These are phyloP conservation scores for Puccinia hordei DNA, from an alignment of 1,284 basidiomycete genomes.

Conservation along the genomic window DNA sequence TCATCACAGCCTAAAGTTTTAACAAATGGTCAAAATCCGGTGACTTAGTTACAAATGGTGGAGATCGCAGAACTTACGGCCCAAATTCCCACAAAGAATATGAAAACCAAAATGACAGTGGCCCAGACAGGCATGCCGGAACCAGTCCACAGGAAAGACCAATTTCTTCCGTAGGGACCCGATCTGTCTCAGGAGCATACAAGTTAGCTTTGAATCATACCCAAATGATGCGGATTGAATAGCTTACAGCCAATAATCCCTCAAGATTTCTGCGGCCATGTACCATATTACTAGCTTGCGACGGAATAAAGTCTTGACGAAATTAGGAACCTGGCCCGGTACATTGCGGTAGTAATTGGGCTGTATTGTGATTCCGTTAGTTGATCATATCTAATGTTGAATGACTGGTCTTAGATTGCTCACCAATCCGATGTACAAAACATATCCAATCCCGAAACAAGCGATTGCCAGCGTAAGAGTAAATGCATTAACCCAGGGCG, in stretches of 20 bases:
- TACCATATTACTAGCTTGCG: slow-evolving; percentile 83
- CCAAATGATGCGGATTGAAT: slow-evolving; percentile 50
- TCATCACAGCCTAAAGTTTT: slow-evolving; percentile 62
- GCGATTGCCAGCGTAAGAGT: slow-evolving; percentile 79
- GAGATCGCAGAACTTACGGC: slow-evolving; percentile 60
- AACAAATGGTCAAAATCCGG: neutral
- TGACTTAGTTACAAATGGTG: neutral
- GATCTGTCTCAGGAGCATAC: slow-evolving; percentile 16
- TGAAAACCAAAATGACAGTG: slow-evolving; percentile 73
- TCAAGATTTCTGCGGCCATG: slow-evolving; percentile 80
- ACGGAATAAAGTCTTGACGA: slow-evolving; percentile 80
- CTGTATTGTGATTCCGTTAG: neutral
- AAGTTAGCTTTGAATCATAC: neutral
- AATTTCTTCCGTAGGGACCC: slow-evolving; percentile 74
- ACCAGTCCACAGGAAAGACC: slow-evolving; percentile 87
- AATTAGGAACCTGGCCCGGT: slow-evolving; percentile 87
- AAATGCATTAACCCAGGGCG: slow-evolving; percentile 66
- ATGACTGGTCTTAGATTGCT: slow-evolving; percentile 60
- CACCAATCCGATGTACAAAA: slow-evolving; percentile 80
- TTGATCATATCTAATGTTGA: neutral
- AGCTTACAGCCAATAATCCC: slow-evolving; percentile 89
- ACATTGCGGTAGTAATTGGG: slow-evolving; percentile 81
- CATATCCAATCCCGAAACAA: slow-evolving; percentile 74
- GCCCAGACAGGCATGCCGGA: slow-evolving; percentile 74
- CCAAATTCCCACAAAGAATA: slow-evolving; percentile 86